Conservation (phyloP, 805 yeast species). For the Hanseniaspora singularis region DNA sequence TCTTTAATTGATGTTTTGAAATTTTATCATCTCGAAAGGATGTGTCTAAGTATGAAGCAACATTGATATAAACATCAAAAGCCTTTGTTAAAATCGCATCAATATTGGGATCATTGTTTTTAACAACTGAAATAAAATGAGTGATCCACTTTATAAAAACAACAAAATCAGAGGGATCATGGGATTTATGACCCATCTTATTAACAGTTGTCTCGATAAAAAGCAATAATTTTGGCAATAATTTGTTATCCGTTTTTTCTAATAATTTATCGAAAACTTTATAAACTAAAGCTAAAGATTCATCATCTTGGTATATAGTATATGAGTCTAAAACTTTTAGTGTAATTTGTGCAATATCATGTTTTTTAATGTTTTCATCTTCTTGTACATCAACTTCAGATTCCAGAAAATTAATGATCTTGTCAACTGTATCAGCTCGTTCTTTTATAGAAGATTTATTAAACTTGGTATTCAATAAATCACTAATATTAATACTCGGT, state of each 20-base stretch:
- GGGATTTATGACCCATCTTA: conserved; percentile 26
- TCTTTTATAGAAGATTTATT: background rate
- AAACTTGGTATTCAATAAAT: background rate
- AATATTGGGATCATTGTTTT: conserved; percentile 19
- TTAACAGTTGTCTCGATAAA: conserved; percentile 31
- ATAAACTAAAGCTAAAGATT: conserved; percentile 36
- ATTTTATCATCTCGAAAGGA: conserved; percentile 22
- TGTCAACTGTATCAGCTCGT: conserved; percentile 6
- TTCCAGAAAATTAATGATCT: conserved; percentile 11
- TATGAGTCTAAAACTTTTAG: conserved; percentile 38
- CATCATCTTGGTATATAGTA: conserved; percentile 39
- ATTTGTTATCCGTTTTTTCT: conserved; percentile 24
- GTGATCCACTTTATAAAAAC: conserved; percentile 49
- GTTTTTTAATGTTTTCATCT: conserved; percentile 22
- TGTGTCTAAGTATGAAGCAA: conserved; percentile 24
- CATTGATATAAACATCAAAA: conserved; percentile 31
- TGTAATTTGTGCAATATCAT: conserved; percentile 24
- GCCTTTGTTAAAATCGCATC: conserved; percentile 23
- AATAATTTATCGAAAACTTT: conserved; percentile 32
- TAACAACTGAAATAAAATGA: conserved; percentile 25
- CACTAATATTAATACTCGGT: background rate
- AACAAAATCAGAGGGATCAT: conserved; percentile 46
- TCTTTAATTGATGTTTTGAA: conserved; percentile 33
- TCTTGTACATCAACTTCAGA: conserved; percentile 12
- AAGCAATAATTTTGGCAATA: conserved; percentile 30